A percentile compares a stretch with the other conserved stretches of the same genome.
phyloP scores from a whole-genome alignment of 2,329 filamentous ascomycete species.

The Cercospora nicotianae region DNA sequence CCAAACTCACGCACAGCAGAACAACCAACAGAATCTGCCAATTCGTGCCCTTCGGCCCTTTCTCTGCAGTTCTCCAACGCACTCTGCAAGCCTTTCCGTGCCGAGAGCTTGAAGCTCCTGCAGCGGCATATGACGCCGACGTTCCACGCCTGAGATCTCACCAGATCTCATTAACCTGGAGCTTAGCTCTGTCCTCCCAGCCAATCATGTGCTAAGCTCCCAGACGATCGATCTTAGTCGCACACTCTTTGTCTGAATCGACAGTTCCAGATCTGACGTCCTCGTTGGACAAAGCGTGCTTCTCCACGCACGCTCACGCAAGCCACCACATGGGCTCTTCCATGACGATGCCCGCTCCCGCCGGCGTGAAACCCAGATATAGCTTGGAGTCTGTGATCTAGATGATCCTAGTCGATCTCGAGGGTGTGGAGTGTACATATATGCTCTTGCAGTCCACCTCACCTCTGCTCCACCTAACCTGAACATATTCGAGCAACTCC shows the following conservation, averaged over 20 bases:
- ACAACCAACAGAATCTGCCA: not conserved
- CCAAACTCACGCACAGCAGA: not conserved
- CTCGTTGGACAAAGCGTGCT: not conserved
- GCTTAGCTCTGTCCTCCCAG: not conserved
- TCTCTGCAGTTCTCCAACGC: not conserved
- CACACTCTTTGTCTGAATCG: conserved; percentile 2
- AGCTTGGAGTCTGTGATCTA: not conserved
- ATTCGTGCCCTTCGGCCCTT: not conserved
- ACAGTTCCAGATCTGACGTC: not conserved
- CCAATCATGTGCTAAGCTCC: not conserved
- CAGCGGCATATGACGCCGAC: conserved; percentile 2
- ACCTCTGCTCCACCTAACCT: too few species aligned
- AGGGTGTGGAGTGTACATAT: not conserved
- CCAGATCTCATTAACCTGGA: not conserved
- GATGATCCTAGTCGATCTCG: conserved; percentile 4
- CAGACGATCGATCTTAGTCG: not conserved
- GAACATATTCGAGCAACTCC: not conserved
- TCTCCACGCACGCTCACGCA: not conserved
- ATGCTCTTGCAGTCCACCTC: not conserved
- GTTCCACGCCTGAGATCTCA: not conserved
- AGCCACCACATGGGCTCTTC: not conserved
- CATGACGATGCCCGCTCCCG: not conserved
- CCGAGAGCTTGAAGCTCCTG: not conserved
- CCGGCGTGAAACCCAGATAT: not conserved
- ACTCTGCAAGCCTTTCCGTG: not conserved